Evolutionary conservation across 2,329 filamentous ascomycete genomes (phyloP).

Genomic region (Ceratocystis variospora): DNA sequence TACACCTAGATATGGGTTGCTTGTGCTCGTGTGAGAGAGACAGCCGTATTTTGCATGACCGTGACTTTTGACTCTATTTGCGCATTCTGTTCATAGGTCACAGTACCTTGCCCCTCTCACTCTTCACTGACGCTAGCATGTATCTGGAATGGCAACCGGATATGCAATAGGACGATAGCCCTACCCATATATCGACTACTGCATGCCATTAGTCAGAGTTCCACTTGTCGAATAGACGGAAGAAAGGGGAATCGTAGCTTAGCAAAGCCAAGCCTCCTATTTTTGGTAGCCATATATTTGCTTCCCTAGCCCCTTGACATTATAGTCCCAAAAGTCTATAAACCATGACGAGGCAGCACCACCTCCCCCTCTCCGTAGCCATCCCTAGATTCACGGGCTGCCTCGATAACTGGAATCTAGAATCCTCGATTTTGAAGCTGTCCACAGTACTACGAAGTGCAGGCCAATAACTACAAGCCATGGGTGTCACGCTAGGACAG

Average conservation of each 20-base stretch:
- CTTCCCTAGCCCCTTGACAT: neutral
- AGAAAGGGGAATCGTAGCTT: neutral
- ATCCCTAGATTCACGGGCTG: slow-evolving; percentile 1
- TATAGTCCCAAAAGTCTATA: neutral
- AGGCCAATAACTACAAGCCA: neutral
- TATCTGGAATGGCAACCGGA: neutral
- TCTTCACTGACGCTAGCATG: neutral
- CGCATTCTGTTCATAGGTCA: neutral
- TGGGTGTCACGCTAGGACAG: neutral
- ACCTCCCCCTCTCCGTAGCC: neutral
- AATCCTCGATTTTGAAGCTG: neutral
- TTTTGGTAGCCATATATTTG: neutral
- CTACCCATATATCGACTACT: neutral
- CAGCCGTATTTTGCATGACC: neutral
- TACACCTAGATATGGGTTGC: neutral
- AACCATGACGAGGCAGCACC: neutral
- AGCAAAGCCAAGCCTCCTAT: neutral
- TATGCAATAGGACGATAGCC: neutral
- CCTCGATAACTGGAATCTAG: neutral
- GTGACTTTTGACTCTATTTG: neutral
- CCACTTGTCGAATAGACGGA: neutral
- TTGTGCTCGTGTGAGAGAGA: neutral
- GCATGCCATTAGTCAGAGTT: neutral
- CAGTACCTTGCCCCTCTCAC: neutral
- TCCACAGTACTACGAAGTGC: neutral